phyloP scores from a whole-genome alignment of 495 filamentous ascomycete genomes.

The Tuber umbilicatum region DNA sequence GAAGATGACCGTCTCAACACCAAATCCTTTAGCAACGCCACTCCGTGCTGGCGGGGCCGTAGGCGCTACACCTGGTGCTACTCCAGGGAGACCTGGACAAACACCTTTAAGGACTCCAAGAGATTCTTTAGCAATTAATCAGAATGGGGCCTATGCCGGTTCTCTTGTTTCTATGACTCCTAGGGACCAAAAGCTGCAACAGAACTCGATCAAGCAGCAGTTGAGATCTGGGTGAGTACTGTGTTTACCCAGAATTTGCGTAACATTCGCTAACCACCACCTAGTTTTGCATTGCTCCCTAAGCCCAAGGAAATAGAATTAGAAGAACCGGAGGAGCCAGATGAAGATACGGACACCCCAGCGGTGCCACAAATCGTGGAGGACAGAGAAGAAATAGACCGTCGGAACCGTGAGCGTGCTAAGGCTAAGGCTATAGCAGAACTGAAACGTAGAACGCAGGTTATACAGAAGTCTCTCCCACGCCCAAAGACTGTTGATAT shows the following conservation, averaged over 20 bases:
- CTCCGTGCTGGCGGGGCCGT: slow-evolving; percentile 63
- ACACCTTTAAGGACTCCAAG: slow-evolving; percentile 88
- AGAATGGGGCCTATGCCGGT: slow-evolving; percentile 54
- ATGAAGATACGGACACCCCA: slow-evolving; percentile 49
- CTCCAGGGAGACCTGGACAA: slow-evolving; percentile 76
- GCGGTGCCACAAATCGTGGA: slow-evolving; percentile 54
- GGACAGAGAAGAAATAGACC: slow-evolving; percentile 77
- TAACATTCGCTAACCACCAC: slow-evolving; percentile 62
- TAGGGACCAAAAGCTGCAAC: slow-evolving; percentile 65
- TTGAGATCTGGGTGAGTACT: slow-evolving; percentile 58
- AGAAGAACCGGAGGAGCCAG: slow-evolving; percentile 78
- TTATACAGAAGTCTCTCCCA: slow-evolving; percentile 76
- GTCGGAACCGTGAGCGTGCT: slow-evolving; percentile 58
- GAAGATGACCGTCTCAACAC: slow-evolving; percentile 73
- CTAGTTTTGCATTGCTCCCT: slow-evolving; percentile 70
- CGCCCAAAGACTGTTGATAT: slow-evolving; percentile 69
- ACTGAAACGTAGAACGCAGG: slow-evolving; percentile 76
- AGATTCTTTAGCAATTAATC: slow-evolving; percentile 81
- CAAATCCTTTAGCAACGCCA: slow-evolving; percentile 92
- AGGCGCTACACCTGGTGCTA: slow-evolving; percentile 73
- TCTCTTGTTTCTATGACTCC: slow-evolving; percentile 70
- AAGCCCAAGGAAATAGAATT: slow-evolving; percentile 86
- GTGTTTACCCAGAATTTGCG: slow-evolving; percentile 75
- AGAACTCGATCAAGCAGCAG: slow-evolving; percentile 63
- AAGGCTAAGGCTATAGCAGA: slow-evolving; percentile 70